phyloP scores from a whole-genome alignment of 106 monocot species.

The Ottelia alismoides region DNA sequence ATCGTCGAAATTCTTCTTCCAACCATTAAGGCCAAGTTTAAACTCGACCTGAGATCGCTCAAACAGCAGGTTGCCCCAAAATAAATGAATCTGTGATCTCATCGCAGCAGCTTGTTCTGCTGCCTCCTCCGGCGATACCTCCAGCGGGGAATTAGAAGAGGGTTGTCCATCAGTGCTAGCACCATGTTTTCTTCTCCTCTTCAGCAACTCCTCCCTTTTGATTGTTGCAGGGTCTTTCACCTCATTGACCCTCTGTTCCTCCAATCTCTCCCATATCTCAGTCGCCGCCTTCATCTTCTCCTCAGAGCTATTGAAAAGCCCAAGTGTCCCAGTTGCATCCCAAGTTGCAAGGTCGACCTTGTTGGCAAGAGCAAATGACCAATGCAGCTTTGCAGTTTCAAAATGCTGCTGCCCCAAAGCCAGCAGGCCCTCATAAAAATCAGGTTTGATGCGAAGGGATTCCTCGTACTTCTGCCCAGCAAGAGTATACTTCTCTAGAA shows the following conservation, averaged over 20 bases:
- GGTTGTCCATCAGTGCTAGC: slow-evolving; percentile 13
- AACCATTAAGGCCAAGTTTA: slow-evolving; percentile 54
- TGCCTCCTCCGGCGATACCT: slow-evolving; percentile 50
- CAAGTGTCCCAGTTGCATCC: slow-evolving; percentile 66
- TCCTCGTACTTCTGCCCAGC: too few relatives aligned
- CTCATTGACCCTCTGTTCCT: slow-evolving; percentile 70
- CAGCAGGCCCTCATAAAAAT: too few relatives aligned
- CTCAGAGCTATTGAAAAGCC: slow-evolving; percentile 69
- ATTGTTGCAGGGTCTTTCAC: slow-evolving; percentile 35
- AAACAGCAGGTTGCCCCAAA: slow-evolving; percentile 98
- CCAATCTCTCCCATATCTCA: slow-evolving; percentile 93
- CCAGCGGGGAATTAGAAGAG: slow-evolving; percentile 12
- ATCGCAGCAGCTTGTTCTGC: slow-evolving; percentile 77
- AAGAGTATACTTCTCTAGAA: too few relatives aligned
- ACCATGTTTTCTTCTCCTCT: slow-evolving; percentile 45
- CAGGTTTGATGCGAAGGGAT: too few relatives aligned
- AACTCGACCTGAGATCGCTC: slow-evolving; percentile 93
- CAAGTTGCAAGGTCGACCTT: too few relatives aligned
- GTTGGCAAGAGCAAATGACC: too few relatives aligned
- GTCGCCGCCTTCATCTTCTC: slow-evolving; percentile 91
- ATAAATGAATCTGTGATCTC: slow-evolving; percentile 97
- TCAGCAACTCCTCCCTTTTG: slow-evolving; percentile 60
- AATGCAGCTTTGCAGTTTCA: too few relatives aligned
- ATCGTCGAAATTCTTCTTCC: slow-evolving; percentile 80
- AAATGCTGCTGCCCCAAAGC: too few relatives aligned